Conservation (phyloP, 2,329 filamentous ascomycete genomes). For the Laburnicola sp. region DNA sequence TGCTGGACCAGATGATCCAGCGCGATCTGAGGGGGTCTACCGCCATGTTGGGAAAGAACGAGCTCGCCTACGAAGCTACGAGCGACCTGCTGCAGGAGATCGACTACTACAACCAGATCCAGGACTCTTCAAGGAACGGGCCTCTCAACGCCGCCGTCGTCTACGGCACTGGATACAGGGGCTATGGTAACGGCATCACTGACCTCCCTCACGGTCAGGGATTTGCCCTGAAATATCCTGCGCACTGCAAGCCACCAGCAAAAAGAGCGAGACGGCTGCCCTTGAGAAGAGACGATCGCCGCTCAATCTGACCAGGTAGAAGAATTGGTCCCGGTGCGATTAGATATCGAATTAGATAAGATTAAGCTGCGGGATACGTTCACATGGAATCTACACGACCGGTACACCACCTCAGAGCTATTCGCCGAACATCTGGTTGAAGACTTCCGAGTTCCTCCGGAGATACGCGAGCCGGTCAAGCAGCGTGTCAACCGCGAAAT, state of each 20-base stretch:
- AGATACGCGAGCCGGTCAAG: slow-evolving; percentile 59
- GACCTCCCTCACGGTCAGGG: slow-evolving; percentile 61
- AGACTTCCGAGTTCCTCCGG: slow-evolving; percentile 75
- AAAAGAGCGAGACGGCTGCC: slow-evolving; percentile 73
- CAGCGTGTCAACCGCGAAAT: slow-evolving; percentile 75
- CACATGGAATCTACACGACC: slow-evolving; percentile 96
- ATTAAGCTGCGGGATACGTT: slow-evolving; percentile 95
- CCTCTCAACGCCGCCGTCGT: slow-evolving; percentile 57
- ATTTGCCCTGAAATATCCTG: slow-evolving; percentile 73
- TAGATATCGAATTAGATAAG: slow-evolving; percentile 96
- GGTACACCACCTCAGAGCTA: slow-evolving; percentile 74
- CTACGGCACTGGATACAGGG: slow-evolving; percentile 76
- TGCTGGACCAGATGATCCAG: slow-evolving; percentile 66
- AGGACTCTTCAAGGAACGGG: slow-evolving; percentile 44
- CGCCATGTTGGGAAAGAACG: slow-evolving; percentile 55
- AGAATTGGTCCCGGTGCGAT: slow-evolving; percentile 83
- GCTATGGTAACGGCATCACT: slow-evolving; percentile 85
- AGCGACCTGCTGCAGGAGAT: slow-evolving; percentile 49
- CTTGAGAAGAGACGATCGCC: slow-evolving; percentile 73
- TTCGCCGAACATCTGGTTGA: slow-evolving; percentile 91
- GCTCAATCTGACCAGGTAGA: slow-evolving; percentile 93
- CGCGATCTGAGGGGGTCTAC: slow-evolving; percentile 64
- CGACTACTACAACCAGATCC: slow-evolving; percentile 44
- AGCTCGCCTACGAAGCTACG: slow-evolving; percentile 66
- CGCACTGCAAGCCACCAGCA: slow-evolving; percentile 73